Evolutionary conservation across 768 basidiomycete genomes (phyloP).

Genomic region (Serendipita indica): DNA sequence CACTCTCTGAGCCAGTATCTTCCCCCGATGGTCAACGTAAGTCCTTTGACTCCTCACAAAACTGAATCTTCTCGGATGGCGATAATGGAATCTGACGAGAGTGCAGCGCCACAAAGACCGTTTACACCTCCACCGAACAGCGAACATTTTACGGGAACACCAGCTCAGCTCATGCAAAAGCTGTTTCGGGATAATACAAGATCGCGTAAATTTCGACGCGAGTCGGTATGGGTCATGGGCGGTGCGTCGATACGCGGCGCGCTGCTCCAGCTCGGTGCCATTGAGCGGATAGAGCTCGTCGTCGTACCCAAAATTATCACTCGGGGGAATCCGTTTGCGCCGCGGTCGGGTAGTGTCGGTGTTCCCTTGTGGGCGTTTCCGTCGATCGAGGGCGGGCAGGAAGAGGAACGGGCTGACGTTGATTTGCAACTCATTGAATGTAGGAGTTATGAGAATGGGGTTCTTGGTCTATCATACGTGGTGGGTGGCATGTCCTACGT

Average conservation of each 20-base stretch:
- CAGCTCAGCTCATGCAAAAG: background rate
- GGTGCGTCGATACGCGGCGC: background rate
- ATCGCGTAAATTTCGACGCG: background rate
- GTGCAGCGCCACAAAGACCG: background rate
- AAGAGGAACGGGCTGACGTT: background rate
- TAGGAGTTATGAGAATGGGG: slow-evolving; percentile 9
- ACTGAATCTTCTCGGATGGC: background rate
- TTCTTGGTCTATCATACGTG: background rate
- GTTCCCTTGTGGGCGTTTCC: slow-evolving; percentile 4
- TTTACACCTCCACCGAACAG: background rate
- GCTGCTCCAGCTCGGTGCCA: background rate
- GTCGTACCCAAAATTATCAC: background rate
- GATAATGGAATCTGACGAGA: background rate
- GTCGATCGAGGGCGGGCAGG: background rate
- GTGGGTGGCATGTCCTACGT: too few relatives aligned
- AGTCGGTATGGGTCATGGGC: background rate
- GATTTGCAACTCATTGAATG: background rate
- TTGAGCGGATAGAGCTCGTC: background rate
- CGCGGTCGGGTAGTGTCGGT: background rate
- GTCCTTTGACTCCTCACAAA: background rate
- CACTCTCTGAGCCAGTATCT: background rate
- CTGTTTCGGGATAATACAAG: background rate
- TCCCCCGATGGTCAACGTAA: background rate
- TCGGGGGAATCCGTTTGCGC: background rate
- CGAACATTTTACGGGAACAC: background rate